Base-by-base conservation (phyloP, 768 basidiomycete species). In the Macrolepiota fuliginosa region DNA sequence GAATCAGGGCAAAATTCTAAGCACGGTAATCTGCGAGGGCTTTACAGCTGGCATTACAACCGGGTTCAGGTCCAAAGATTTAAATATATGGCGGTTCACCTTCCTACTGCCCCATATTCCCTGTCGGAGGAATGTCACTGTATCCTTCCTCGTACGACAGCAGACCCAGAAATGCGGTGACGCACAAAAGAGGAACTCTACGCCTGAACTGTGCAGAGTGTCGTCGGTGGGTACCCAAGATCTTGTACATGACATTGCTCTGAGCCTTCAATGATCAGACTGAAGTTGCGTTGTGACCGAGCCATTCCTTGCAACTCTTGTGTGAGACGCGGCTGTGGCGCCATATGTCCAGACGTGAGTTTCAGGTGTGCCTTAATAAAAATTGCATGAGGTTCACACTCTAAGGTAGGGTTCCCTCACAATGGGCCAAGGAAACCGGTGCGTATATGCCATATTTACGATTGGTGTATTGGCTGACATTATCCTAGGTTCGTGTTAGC, bases 371-470 rank as follows among this genome's bases (percentile, higher is more conserved):
- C 55, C 32, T 53, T 56, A 55, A 51, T 54, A 19, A 40, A 32
- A 62, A 66, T 32, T 54, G 46, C 35, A 57, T 32, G 46, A 29
- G 37, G 56, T 35, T 49, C 55, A 11, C 60, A 88, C 49, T 24
- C 35, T 17, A n/a, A 13, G 45, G 51, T 64, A 77, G 90, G 89
- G 89, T 57, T 90, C 37, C 5, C 37, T 39, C 17, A 39, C 37
- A 89, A 92, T 89, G 54, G 90, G 90, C 11, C 87, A 90, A 72
- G 90, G 90, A 13, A 91, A 90, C 78, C 83, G 89, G 89, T 88
- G 66, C 45, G 76, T 68, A 15, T n/a, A 57, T 24, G n/a, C n/a
- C n/a, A 17, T 25, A 64, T 54, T 2, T 10, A 12, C n/a, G 12
- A 63, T 49, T 19, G 29, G 42, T 1, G 40, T 0, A 58, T 51